Conservation (phyloP, 441 rosid species). For the Corymbia calophylla region DNA sequence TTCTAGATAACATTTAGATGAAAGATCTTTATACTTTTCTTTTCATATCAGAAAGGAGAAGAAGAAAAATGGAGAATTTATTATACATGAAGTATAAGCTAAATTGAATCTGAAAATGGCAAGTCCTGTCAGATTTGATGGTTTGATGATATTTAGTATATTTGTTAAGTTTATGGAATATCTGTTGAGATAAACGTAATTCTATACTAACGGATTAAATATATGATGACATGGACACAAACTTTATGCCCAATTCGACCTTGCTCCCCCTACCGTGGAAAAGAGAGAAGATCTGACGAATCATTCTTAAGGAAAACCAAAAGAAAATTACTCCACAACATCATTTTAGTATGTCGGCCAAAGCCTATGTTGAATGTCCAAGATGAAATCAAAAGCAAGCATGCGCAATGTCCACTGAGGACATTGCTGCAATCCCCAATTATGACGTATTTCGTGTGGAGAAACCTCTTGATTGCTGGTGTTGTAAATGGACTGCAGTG, state of each 20-base stretch:
- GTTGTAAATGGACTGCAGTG: background rate
- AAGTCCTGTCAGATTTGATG: background rate
- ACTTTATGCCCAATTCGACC: background rate
- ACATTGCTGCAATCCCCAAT: no score
- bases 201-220: background rate
- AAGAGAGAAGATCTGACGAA: background rate
- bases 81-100: no score
- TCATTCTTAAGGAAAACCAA: background rate
- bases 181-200: background rate
- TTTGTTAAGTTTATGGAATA: background rate
- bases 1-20: background rate
- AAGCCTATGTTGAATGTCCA: background rate
- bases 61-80: background rate
- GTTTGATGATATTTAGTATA: background rate
- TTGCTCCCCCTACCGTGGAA: background rate
- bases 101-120: background rate
- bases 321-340: background rate
- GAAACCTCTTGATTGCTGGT: background rate
- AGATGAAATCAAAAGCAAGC: background rate
- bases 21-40: background rate
- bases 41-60: background rate
- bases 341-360: background rate
- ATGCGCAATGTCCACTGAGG: background rate
- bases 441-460: background rate
- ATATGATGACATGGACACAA: background rate